These are phyloP conservation scores for Cladosporium halotolerans DNA, from an alignment of 2,329 filamentous ascomycete species.

Conservation along the genomic window DNA sequence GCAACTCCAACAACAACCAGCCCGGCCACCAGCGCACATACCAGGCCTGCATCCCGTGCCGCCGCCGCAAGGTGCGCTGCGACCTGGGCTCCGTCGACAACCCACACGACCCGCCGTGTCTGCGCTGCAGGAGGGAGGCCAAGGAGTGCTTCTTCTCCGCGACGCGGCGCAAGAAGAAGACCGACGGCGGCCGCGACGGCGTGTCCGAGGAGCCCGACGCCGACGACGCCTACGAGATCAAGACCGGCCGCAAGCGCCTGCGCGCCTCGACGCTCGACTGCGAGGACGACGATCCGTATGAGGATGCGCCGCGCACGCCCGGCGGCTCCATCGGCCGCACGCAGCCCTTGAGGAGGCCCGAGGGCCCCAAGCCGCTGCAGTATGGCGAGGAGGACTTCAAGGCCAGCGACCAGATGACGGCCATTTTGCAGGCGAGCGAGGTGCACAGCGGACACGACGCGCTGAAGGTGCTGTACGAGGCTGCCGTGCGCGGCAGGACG, in stretches of 20 bases:
- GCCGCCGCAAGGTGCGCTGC: conserved; percentile 53
- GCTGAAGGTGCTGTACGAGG: conserved; percentile 83
- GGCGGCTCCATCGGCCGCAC: conserved; percentile 60
- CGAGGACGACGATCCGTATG: conserved; percentile 42
- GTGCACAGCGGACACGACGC: conserved; percentile 92
- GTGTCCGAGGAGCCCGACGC: conserved; percentile 37
- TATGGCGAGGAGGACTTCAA: conserved; percentile 50
- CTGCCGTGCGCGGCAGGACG: conserved; percentile 51
- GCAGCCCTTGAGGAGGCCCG: conserved; percentile 61
- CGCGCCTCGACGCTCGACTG: conserved; percentile 34
- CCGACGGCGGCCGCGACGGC: conserved; percentile 38
- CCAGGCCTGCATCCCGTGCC: conserved; percentile 48
- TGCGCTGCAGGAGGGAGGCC: conserved; percentile 86
- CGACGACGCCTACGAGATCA: conserved; percentile 57
- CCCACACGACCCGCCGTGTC: conserved; percentile 87
- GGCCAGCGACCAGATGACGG: conserved; percentile 54
- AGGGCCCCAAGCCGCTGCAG: conserved; percentile 27
- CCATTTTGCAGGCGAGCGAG: conserved; percentile 55
- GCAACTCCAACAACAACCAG: conserved; percentile 1
- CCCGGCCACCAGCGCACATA: conserved; percentile 23
- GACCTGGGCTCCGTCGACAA: conserved; percentile 74
- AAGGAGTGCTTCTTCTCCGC: conserved; percentile 97
- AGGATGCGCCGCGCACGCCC: conserved; percentile 58
- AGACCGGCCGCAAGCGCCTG: conserved; percentile 66
- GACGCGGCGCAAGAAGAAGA: conserved; percentile 85